Percentiles rank a stretch among this genome's conserved stretches.
These are phyloP conservation scores for Aureobasidium sp. DNA, from an alignment of 2,329 filamentous ascomycete species.

Conservation along the genomic window DNA sequence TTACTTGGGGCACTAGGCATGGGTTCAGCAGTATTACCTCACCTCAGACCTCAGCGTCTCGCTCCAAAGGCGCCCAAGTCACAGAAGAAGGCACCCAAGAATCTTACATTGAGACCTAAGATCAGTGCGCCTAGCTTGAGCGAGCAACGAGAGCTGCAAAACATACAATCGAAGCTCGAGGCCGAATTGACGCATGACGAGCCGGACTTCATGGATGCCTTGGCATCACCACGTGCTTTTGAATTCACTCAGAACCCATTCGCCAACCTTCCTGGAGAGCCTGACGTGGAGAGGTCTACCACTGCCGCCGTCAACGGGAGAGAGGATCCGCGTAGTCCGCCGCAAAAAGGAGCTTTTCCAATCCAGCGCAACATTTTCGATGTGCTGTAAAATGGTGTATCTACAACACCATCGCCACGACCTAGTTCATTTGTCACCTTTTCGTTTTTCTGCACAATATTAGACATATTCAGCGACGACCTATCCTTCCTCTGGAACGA, in stretches of 20 bases:
- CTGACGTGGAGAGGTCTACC: constrained; percentile 40
- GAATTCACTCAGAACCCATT: constrained; percentile 66
- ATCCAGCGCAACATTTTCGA: constrained; percentile 75
- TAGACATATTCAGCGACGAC: constrained; percentile 5
- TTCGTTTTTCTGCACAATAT: constrained; percentile 7
- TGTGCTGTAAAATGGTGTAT: constrained; percentile 50
- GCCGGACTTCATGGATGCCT: constrained; percentile 39
- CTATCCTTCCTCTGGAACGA: background rate
- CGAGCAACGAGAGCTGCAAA: constrained; percentile 28
- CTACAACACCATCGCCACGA: background rate
- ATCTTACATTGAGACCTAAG: constrained; percentile 23
- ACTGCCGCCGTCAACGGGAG: constrained; percentile 47
- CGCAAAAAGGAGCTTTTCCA: constrained; percentile 65
- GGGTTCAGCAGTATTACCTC: constrained; percentile 23
- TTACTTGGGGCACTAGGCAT: constrained; percentile 31
- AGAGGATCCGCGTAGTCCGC: constrained; percentile 66
- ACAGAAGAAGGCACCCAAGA: background rate
- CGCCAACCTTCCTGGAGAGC: constrained; percentile 34
- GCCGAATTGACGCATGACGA: constrained; percentile 20
- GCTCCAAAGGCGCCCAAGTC: constrained; percentile 6
- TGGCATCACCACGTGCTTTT: constrained; percentile 65
- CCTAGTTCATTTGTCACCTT: background rate
- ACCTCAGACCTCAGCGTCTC: constrained; percentile 3
- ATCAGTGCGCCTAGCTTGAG: constrained; percentile 29
- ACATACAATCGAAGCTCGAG: constrained; percentile 28